Evolutionary conservation across 2,329 filamentous ascomycete species (phyloP).

Genomic region (Pseudopithomyces chartarum): DNA sequence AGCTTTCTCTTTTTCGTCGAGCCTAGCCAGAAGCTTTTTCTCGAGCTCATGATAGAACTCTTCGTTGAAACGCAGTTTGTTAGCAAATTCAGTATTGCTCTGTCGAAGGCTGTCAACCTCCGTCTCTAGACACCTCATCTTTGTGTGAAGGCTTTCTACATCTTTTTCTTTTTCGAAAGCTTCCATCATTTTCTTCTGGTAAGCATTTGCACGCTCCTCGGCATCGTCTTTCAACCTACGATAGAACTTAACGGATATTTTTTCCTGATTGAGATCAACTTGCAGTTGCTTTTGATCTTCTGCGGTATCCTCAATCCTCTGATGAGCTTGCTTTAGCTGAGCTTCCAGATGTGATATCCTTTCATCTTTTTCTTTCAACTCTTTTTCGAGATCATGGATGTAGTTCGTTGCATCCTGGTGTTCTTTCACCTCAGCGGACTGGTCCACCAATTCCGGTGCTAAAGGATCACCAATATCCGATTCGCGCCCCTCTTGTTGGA

Average conservation of each 20-base stretch:
- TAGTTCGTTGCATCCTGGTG: not conserved
- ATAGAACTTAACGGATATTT: not conserved
- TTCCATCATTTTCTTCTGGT: conserved; percentile 2
- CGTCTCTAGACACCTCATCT: conserved; percentile 2
- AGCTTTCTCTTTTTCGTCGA: conserved; percentile 10
- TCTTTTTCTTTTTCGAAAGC: conserved; percentile 1
- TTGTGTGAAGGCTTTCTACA: not conserved
- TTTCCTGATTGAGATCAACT: not conserved
- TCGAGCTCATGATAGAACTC: not conserved
- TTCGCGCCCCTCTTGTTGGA: not conserved
- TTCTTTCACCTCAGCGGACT: not conserved
- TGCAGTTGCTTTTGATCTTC: not conserved
- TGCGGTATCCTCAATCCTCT: not conserved
- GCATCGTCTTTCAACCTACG: not conserved
- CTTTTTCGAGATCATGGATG: not conserved
- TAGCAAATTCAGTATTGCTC: not conserved
- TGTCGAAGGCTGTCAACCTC: conserved; percentile 2
- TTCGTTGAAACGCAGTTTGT: not conserved
- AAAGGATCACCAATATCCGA: not conserved
- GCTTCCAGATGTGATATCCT: not conserved
- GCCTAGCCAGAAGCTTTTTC: not conserved
- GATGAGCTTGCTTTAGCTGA: conserved; percentile 1
- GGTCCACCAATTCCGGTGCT: not conserved
- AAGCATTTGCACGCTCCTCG: conserved; percentile 1
- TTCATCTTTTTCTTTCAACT: not conserved